Conservation (phyloP, 2,329 filamentous ascomycete species). For the Metarhizium brunneum region DNA sequence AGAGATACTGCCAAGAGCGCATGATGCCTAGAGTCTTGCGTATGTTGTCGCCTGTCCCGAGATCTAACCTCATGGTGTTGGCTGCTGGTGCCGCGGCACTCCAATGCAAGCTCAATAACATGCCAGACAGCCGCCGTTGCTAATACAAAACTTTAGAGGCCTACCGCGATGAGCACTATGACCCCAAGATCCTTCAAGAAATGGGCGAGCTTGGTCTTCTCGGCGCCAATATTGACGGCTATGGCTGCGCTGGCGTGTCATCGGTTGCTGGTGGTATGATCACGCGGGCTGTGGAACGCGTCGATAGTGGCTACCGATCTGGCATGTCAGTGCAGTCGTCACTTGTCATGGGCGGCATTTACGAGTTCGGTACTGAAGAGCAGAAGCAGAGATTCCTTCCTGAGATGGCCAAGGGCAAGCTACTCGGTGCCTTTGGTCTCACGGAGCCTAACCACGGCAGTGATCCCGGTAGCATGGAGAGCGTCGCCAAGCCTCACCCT, state of each 20-base stretch:
- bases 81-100: not conserved
- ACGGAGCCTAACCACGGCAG: constrained; percentile 92
- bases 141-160: constrained; percentile 47
- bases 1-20: constrained; percentile 87
- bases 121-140: not conserved
- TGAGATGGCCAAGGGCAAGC: constrained; percentile 69
- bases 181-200: constrained; percentile 74
- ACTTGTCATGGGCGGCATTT: constrained; percentile 85
- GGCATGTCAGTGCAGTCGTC: constrained; percentile 92
- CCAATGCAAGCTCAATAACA: not conserved
- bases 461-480: constrained; percentile 88
- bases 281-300: constrained; percentile 80
- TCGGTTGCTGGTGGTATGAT: constrained; percentile 85
- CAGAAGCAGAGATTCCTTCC: constrained; percentile 80
- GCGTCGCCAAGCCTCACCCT: constrained; percentile 72
- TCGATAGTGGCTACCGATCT: constrained; percentile 85
- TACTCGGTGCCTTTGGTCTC: constrained; percentile 78
- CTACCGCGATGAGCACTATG: constrained; percentile 78
- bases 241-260: constrained; percentile 80
- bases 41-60: constrained; percentile 32
- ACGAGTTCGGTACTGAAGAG: constrained; percentile 79
- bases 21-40: constrained; percentile 78
- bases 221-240: constrained; percentile 77
- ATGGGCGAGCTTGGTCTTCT: constrained; percentile 90
- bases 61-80: not conserved